Conservation (phyloP, 352 stramenopile species). For the Phytopythium delawarense region DNA sequence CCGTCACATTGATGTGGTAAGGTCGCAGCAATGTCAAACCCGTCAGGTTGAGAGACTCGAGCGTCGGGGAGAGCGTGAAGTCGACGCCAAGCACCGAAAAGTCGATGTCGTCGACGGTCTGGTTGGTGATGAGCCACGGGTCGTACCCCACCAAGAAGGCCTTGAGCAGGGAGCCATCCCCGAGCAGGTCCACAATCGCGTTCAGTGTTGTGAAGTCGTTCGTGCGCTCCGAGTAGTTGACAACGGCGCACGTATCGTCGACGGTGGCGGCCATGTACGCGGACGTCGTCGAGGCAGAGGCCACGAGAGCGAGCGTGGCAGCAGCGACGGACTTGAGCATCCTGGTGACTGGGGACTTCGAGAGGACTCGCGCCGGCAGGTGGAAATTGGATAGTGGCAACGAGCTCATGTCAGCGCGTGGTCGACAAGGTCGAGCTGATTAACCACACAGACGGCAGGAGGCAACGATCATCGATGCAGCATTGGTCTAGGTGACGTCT, state of each 20-base stretch:
- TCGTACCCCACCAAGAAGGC: slow-evolving; percentile 26
- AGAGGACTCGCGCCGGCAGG: no score
- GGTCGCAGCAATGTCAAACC: slow-evolving; percentile 14
- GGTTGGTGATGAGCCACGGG: slow-evolving; percentile 28
- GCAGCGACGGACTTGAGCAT: slow-evolving; percentile 1
- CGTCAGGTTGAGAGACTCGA: slow-evolving; percentile 20
- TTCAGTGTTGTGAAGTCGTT: slow-evolving; percentile 45
- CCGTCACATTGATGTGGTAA: slow-evolving; percentile 30
- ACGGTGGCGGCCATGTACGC: slow-evolving; percentile 7
- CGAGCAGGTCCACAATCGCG: slow-evolving; percentile 37
- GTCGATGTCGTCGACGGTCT: slow-evolving; percentile 33
- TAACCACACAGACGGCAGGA: no score
- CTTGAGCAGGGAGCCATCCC: slow-evolving; percentile 22
- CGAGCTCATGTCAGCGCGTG: no score
- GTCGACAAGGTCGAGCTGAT: no score
- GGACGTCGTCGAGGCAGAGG: not conserved
- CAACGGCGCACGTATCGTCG: slow-evolving; percentile 28
- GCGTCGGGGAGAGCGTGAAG: slow-evolving; percentile 28
- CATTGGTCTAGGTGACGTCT: no score
- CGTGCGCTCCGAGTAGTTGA: slow-evolving; percentile 37
- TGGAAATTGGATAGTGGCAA: no score
- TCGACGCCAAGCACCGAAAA: slow-evolving; percentile 24
- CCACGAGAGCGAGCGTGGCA: not conserved
- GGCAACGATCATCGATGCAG: no score
- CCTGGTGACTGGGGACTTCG: not conserved